A percentile compares a stretch with the other conserved stretches of the same genome.
Evolutionary conservation across 257 asterid species (phyloP).

Genomic region (Solanum etuberosum): DNA sequence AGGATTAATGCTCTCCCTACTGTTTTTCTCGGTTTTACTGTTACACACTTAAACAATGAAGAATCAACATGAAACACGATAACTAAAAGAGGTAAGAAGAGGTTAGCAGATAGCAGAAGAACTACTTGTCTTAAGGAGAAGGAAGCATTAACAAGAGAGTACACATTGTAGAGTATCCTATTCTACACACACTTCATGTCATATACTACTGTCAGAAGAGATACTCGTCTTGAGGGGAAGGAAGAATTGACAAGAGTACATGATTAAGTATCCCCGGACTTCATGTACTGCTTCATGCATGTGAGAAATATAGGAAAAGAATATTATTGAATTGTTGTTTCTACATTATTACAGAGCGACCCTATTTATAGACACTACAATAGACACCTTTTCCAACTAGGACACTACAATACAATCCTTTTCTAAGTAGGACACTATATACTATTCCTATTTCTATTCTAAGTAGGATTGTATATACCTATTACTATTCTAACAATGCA

Average conservation of each 20-base stretch:
- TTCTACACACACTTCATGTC: background rate
- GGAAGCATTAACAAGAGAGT: background rate
- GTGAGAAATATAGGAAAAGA: no score
- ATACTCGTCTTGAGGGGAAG: background rate
- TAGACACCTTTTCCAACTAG: no score
- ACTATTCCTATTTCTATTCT: no score
- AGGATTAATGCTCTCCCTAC: background rate
- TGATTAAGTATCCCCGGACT: background rate
- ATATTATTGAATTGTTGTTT: no score
- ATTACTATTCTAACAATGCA: background rate
- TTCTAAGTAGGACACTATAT: no score
- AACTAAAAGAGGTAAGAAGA: background rate
- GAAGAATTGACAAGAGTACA: background rate
- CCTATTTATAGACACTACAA: no score
- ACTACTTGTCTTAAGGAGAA: background rate
- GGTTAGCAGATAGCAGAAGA: background rate
- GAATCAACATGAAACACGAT: background rate
- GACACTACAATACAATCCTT: no score
- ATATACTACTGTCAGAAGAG: background rate
- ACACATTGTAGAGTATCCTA: background rate
- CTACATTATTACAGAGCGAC: no score
- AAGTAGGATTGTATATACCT: no score
- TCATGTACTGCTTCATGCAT: background rate
- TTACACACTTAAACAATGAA: background rate
- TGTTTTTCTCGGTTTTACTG: background rate